Conservation (phyloP, 2,329 filamentous ascomycete genomes). For the Chaetomium sp. region DNA sequence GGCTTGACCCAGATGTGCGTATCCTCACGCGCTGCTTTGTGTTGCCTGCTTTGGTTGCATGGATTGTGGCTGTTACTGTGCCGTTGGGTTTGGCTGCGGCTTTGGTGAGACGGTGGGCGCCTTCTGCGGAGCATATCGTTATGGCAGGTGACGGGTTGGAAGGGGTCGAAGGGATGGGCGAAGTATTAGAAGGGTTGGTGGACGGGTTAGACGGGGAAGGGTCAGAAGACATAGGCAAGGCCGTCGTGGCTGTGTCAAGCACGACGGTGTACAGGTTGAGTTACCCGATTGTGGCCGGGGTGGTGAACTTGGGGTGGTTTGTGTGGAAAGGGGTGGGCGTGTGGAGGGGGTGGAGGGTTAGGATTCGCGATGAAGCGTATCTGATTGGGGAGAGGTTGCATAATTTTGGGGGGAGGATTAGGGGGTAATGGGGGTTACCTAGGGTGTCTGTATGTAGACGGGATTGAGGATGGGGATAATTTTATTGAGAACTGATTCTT, state of each 20-base stretch:
- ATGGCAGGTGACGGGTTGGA: no score
- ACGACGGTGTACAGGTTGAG: slow-evolving; percentile 49
- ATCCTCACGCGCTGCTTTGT: slow-evolving; percentile 82
- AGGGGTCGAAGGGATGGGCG: no score
- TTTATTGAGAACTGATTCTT: background rate
- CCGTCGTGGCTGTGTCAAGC: slow-evolving; percentile 7
- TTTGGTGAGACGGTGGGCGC: slow-evolving; percentile 35
- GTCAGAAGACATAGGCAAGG: no score
- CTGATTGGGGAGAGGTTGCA: slow-evolving; percentile 90
- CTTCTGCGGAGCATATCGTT: slow-evolving; percentile 4
- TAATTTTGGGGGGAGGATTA: slow-evolving; percentile 63
- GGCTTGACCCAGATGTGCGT: slow-evolving; percentile 68
- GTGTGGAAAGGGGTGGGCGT: slow-evolving; percentile 52
- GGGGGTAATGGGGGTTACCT: slow-evolving; percentile 9
- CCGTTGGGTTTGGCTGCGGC: slow-evolving; percentile 56
- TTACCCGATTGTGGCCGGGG: slow-evolving; percentile 60
- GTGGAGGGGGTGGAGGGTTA: slow-evolving; percentile 68
- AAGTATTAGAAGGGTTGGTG: no score
- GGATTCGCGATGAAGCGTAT: slow-evolving; percentile 91
- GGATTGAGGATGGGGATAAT: slow-evolving; percentile 28
- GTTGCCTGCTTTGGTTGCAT: slow-evolving; percentile 63
- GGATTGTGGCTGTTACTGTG: slow-evolving; percentile 52
- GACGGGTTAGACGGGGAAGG: no score
- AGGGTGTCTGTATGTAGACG: slow-evolving; percentile 35
- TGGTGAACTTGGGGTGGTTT: slow-evolving; percentile 39